Percentiles rank a stretch among this genome's conserved stretches.
Evolutionary conservation across 768 basidiomycete species (phyloP).

Genomic region (Mycena crocata): DNA sequence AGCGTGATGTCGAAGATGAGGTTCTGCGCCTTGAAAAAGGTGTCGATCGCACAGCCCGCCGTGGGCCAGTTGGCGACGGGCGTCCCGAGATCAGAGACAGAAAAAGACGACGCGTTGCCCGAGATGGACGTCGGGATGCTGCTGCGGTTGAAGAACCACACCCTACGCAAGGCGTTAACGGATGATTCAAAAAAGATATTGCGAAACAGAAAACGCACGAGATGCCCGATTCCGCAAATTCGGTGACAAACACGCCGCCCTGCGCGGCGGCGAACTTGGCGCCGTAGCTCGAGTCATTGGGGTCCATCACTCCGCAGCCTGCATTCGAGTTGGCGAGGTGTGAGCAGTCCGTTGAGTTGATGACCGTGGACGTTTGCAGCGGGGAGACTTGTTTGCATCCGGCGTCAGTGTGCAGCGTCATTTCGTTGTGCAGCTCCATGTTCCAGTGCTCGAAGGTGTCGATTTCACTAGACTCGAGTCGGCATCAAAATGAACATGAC

Average conservation of each 20-base stretch:
- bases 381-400: slow-evolving; percentile 67
- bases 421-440: slow-evolving; percentile 69
- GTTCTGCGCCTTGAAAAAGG: slow-evolving; percentile 71
- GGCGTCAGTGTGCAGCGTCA: slow-evolving; percentile 75
- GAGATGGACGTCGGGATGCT: slow-evolving; percentile 61
- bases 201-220: slow-evolving; percentile 55
- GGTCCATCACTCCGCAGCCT: slow-evolving; percentile 74
- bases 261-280: slow-evolving; percentile 70
- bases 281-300: slow-evolving; percentile 69
- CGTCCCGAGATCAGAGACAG: slow-evolving; percentile 70
- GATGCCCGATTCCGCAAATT: slow-evolving; percentile 73
- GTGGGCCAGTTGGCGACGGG: slow-evolving; percentile 78
- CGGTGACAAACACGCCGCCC: slow-evolving; percentile 83
- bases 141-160: slow-evolving; percentile 73
- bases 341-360: slow-evolving; percentile 71
- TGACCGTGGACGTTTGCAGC: slow-evolving; percentile 60
- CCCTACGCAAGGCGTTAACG: slow-evolving; percentile 43
- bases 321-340: slow-evolving; percentile 63
- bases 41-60: slow-evolving; percentile 61
- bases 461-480: slow-evolving; percentile 60
- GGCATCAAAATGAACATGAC: not conserved
- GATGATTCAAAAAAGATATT: too few relatives aligned
- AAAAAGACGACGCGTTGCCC: slow-evolving; percentile 60
- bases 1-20: slow-evolving; percentile 82
- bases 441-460: slow-evolving; percentile 91